Percentiles rank a stretch among this genome's conserved stretches.
Evolutionary conservation across 441 rosid genomes (phyloP).

Genomic region (Gossypium lobatum): DNA sequence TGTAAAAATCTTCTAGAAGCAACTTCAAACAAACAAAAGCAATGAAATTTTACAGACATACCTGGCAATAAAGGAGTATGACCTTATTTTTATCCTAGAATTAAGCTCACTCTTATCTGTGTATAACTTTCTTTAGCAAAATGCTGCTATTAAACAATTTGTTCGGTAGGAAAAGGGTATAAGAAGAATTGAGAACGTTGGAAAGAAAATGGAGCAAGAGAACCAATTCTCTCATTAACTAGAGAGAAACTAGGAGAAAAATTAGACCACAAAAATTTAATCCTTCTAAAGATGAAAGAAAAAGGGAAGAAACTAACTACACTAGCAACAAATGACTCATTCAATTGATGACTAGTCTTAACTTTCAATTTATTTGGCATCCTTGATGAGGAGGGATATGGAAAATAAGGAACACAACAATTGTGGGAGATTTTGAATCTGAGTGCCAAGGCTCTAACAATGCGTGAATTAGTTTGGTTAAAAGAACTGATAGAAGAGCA

Average conservation of each 20-base stretch:
- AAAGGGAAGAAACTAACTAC: not conserved
- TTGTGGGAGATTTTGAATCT: not conserved
- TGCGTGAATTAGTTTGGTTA: not conserved
- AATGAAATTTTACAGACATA: not conserved
- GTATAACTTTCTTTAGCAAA: not conserved
- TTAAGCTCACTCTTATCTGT: not conserved
- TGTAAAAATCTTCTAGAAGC: not conserved
- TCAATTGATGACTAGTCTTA: not conserved
- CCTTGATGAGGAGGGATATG: not conserved
- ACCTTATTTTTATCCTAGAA: no score
- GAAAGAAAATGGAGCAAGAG: not conserved
- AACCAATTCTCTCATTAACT: not conserved
- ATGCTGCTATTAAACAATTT: not conserved
- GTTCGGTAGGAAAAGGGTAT: not conserved
- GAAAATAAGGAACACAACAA: not conserved
- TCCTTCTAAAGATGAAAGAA: not conserved
- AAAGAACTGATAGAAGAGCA: not conserved
- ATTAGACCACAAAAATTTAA: not conserved
- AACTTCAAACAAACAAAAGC: not conserved
- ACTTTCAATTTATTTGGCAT: not conserved
- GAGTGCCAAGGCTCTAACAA: not conserved
- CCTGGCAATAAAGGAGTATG: no score
- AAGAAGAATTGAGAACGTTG: not conserved
- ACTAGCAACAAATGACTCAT: not conserved
- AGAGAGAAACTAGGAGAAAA: not conserved